A percentile compares a stretch with the other conserved stretches of the same genome.
These are phyloP conservation scores for Carex cristatella DNA, from an alignment of 176 grass and related monocot species.

Conservation along the genomic window DNA sequence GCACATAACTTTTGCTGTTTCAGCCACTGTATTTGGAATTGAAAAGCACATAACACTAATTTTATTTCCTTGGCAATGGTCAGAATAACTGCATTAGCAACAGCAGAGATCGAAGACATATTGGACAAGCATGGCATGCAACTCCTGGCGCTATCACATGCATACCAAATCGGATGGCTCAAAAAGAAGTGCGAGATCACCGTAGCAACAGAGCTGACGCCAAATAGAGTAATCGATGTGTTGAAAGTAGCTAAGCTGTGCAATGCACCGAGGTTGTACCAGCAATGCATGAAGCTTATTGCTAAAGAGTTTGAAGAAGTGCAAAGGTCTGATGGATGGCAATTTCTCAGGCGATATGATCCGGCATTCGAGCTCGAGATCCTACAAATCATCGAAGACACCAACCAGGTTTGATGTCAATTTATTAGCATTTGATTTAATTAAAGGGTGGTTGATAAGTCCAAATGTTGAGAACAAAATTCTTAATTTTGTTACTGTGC, in stretches of 20 bases:
- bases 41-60: not conserved
- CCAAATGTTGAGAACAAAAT: not conserved
- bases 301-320: constrained; percentile 43
- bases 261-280: constrained; percentile 64
- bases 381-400: constrained; percentile 43
- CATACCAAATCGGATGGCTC: constrained; percentile 63
- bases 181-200: constrained; percentile 51
- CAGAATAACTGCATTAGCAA: not conserved
- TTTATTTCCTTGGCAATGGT: not conserved
- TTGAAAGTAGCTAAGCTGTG: constrained; percentile 73
- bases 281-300: constrained; percentile 53
- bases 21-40: not conserved
- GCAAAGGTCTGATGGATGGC: constrained; percentile 62
- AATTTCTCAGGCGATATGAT: constrained; percentile 63
- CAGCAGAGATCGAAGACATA: constrained; percentile 23
- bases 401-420: constrained; percentile 30
- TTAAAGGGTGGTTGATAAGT: not conserved
- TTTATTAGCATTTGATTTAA: not conserved
- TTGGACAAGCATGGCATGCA: constrained; percentile 41
- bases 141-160: constrained; percentile 82
- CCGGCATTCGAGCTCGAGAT: constrained; percentile 54
- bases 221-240: constrained; percentile 51
- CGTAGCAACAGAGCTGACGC: constrained; percentile 42
- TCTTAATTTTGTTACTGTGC: not conserved
- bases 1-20: too few relatives aligned